These are phyloP conservation scores for Dryas alaskensis DNA, from an alignment of 306 rosid genomes.

Conservation along the genomic window DNA sequence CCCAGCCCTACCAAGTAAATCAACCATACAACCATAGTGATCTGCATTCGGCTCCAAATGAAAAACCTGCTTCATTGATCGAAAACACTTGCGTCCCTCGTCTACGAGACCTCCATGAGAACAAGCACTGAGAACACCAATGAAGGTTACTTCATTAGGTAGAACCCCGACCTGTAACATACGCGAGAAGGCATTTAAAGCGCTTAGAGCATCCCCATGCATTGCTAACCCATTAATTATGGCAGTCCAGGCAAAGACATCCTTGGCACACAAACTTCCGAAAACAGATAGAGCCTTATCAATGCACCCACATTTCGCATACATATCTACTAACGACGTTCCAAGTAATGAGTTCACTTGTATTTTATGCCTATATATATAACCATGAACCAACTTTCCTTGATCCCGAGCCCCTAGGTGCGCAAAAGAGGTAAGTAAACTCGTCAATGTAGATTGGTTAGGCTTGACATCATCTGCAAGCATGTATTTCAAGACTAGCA, in stretches of 20 bases:
- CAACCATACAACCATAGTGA: constrained; percentile 75
- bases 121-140: constrained; percentile 63
- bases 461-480: constrained; percentile 47
- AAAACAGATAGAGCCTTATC: constrained; percentile 54
- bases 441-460: constrained; percentile 59
- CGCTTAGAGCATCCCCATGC: constrained; percentile 61
- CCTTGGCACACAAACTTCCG: background rate
- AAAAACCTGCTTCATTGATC: constrained; percentile 47
- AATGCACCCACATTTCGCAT: constrained; percentile 66
- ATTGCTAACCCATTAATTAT: constrained; percentile 73
- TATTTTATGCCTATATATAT: constrained; percentile 44
- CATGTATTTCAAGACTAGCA: constrained; percentile 66
- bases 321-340: constrained; percentile 54
- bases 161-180: constrained; percentile 51
- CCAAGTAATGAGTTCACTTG: constrained; percentile 54
- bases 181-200: constrained; percentile 45
- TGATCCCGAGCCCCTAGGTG: constrained; percentile 67
- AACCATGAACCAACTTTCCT: constrained; percentile 70
- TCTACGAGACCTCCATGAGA: constrained; percentile 64
- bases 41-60: constrained; percentile 51
- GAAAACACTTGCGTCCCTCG: constrained; percentile 49
- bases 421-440: constrained; percentile 66
- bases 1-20: constrained; percentile 64
- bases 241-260: constrained; percentile 77
- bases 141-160: constrained; percentile 62